Conservation (phyloP, 2,329 filamentous ascomycete species). For the Apiospora pterosperma region DNA sequence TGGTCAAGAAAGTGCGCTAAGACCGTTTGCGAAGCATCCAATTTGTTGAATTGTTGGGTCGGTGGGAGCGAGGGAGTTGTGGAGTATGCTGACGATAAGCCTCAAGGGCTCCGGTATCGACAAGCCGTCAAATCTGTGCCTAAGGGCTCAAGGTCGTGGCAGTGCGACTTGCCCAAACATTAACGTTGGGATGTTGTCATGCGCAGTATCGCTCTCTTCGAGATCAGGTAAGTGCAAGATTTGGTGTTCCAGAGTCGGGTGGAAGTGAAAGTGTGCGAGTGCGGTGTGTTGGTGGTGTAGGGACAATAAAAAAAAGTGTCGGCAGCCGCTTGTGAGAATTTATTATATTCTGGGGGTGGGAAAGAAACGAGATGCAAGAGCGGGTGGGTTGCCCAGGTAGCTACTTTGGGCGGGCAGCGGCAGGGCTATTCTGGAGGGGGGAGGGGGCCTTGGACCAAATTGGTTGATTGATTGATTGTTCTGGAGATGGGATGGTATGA, state of each 20-base stretch:
- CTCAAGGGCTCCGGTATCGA: not conserved
- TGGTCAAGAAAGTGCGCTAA: not conserved
- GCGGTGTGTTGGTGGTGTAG: not conserved
- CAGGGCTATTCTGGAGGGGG: not conserved
- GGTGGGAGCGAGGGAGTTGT: not conserved
- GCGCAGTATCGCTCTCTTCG: not conserved
- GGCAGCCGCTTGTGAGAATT: constrained; percentile 4
- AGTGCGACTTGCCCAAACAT: not conserved
- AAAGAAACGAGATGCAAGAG: constrained; percentile 7
- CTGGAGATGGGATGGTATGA: constrained; percentile 2
- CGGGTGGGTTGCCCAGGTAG: constrained; percentile 5
- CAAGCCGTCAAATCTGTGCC: not conserved
- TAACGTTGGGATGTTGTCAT: not conserved
- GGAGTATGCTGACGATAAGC: constrained; percentile 1
- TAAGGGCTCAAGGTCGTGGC: not conserved
- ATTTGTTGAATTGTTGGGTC: not conserved
- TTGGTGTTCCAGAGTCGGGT: not conserved
- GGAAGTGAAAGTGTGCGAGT: not conserved
- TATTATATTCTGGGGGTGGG: constrained; percentile 6
- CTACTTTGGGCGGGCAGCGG: constrained; percentile 3
- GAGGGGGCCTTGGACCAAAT: not conserved
- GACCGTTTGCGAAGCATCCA: not conserved
- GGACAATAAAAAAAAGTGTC: constrained; percentile 2
- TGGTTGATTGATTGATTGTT: not conserved
- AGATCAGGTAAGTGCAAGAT: not conserved